phyloP scores from a whole-genome alignment of 2,329 filamentous ascomycete genomes.

The Alternaria sp. region DNA sequence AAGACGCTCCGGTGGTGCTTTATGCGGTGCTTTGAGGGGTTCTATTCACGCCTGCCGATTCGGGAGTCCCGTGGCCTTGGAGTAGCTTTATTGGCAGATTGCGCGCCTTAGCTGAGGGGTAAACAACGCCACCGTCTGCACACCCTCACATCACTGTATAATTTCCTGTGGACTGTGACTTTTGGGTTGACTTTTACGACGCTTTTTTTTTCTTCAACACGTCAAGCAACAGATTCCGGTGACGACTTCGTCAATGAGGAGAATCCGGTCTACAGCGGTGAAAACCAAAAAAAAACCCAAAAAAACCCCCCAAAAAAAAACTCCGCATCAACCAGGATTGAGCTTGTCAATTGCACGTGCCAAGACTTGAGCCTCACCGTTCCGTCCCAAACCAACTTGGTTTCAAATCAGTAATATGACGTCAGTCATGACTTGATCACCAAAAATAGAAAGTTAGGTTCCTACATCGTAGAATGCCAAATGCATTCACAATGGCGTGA shows the following conservation, averaged over 20 bases:
- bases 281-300: background rate
- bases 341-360: constrained; percentile 18
- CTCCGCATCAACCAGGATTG: constrained; percentile 11
- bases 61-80: constrained; percentile 20
- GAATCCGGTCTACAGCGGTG: constrained; percentile 10
- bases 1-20: constrained; percentile 12
- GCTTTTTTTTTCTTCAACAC: background rate
- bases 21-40: constrained; percentile 27
- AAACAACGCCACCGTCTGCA: constrained; percentile 18
- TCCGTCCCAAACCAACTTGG: constrained; percentile 22
- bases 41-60: constrained; percentile 29
- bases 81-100: constrained; percentile 8
- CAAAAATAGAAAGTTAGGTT: constrained; percentile 19
- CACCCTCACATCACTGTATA: constrained; percentile 4
- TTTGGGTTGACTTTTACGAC: background rate
- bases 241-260: background rate
- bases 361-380: constrained; percentile 5
- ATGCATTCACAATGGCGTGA: constrained; percentile 11
- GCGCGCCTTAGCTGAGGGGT: constrained; percentile 17
- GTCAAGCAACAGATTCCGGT: constrained; percentile 2
- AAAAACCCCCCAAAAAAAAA: too few relatives aligned
- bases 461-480: background rate
- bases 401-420: constrained; percentile 30
- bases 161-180: background rate
- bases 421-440: constrained; percentile 22